phyloP scores from a whole-genome alignment of 108 stramenopile genomes.

The Ochromonas danica region DNA sequence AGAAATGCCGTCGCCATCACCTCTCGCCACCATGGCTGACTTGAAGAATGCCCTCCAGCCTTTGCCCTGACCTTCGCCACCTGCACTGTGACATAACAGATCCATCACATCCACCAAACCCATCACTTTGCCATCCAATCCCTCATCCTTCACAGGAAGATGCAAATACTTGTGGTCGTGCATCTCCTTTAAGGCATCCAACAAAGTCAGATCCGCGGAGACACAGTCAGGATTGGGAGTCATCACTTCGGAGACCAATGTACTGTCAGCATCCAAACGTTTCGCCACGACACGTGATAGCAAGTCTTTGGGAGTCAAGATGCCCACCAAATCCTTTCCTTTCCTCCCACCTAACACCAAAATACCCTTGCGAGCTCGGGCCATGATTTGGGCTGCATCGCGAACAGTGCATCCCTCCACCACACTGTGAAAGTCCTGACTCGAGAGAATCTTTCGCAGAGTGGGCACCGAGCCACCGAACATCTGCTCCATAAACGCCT shows the following conservation, averaged over 20 bases:
- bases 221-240: conserved; percentile 84
- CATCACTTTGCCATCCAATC: conserved; percentile 70
- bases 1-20: conserved; percentile 26
- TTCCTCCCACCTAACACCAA: conserved; percentile 67
- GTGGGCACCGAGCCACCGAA: conserved; percentile 44
- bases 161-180: conserved; percentile 87
- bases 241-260: conserved; percentile 74
- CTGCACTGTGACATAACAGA: conserved; percentile 62
- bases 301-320: conserved; percentile 90
- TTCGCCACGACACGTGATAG: conserved; percentile 81
- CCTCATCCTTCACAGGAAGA: conserved; percentile 75
- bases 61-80: conserved; percentile 29
- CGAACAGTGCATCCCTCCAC: conserved; percentile 63
- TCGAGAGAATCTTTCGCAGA: conserved; percentile 65
- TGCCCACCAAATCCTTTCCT: conserved; percentile 70
- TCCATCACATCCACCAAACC: conserved; percentile 94
- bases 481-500: conserved; percentile 45
- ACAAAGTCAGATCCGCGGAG: conserved; percentile 72
- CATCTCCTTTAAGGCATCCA: conserved; percentile 86
- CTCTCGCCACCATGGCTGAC: conserved; percentile 9
- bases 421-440: conserved; percentile 64
- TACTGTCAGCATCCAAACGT: conserved; percentile 68
- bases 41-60: conserved; percentile 35
- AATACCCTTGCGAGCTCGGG: conserved; percentile 75
- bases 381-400: conserved; percentile 74